Conservation (phyloP, 2,329 filamentous ascomycete species). For the Penicillium digitatum region DNA sequence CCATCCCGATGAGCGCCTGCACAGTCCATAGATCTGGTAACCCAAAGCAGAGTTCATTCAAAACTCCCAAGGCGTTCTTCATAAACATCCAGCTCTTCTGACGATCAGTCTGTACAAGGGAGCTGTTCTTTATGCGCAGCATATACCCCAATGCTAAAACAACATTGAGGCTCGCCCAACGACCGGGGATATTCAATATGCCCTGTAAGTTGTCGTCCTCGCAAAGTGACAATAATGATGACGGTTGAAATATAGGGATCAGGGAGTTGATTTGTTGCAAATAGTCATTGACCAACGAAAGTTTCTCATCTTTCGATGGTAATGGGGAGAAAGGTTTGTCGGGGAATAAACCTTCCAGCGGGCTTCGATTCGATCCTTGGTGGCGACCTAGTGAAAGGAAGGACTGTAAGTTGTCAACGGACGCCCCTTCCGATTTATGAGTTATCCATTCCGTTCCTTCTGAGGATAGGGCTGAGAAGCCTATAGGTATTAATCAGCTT, state of each 20-base stretch:
- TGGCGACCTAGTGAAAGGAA: not conserved
- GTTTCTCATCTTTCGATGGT: not conserved
- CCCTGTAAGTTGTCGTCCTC: not conserved
- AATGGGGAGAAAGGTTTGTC: not conserved
- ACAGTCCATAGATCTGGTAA: not conserved
- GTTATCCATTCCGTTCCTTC: not conserved
- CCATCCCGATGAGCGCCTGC: not conserved
- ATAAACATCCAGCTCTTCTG: not conserved
- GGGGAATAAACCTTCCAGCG: not conserved
- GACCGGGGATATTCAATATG: not conserved
- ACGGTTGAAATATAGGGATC: not conserved
- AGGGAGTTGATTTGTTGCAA: not conserved
- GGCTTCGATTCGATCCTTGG: not conserved
- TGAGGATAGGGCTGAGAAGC: not conserved
- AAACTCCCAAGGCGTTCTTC: not conserved
- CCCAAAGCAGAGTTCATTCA: not conserved
- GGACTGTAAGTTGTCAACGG: not conserved
- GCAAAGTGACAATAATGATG: not conserved
- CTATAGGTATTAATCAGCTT: not conserved
- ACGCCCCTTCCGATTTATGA: not conserved
- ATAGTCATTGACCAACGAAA: not conserved
- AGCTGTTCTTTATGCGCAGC: not conserved
- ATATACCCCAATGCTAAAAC: not conserved
- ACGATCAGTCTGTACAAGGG: not conserved
- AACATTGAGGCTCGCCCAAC: not conserved